A percentile compares a stretch with the other conserved stretches of the same genome.
Evolutionary conservation across 257 asterid species (phyloP).

Genomic region (Solanum lycopersicoides): DNA sequence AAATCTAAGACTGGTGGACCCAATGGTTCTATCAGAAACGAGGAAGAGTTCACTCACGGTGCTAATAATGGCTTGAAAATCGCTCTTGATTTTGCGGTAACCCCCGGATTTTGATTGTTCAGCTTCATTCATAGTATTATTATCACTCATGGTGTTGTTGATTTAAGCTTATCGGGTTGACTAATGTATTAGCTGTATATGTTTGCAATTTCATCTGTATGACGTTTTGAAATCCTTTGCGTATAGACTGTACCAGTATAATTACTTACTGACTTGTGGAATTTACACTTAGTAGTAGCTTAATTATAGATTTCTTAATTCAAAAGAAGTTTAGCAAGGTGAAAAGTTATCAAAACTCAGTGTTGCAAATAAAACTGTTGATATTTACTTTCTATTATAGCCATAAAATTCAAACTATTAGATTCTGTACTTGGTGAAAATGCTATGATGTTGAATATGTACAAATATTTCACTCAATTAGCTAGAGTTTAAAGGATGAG

Average conservation of each 20-base stretch:
- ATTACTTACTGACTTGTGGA: not conserved
- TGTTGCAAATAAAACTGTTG: not conserved
- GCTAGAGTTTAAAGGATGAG: not conserved
- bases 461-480: not conserved
- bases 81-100: slow-evolving; percentile 80
- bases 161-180: not conserved
- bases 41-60: slow-evolving; percentile 63
- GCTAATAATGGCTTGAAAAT: slow-evolving; percentile 81
- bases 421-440: not conserved
- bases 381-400: not conserved
- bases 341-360: not conserved
- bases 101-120: not conserved
- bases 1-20: slow-evolving; percentile 86
- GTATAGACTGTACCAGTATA: not conserved
- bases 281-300: not conserved
- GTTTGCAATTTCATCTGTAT: not conserved
- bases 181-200: not conserved
- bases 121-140: not conserved
- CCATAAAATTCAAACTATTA: not conserved
- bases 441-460: not conserved
- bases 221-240: not conserved
- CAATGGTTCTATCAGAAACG: slow-evolving; percentile 79
- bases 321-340: not conserved
- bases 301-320: not conserved
- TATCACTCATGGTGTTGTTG: not conserved